Percentiles rank a stretch among this genome's conserved stretches.
These are phyloP conservation scores for Colletotrichum plurivorum DNA, from an alignment of 2,329 filamentous ascomycete genomes.

Conservation along the genomic window DNA sequence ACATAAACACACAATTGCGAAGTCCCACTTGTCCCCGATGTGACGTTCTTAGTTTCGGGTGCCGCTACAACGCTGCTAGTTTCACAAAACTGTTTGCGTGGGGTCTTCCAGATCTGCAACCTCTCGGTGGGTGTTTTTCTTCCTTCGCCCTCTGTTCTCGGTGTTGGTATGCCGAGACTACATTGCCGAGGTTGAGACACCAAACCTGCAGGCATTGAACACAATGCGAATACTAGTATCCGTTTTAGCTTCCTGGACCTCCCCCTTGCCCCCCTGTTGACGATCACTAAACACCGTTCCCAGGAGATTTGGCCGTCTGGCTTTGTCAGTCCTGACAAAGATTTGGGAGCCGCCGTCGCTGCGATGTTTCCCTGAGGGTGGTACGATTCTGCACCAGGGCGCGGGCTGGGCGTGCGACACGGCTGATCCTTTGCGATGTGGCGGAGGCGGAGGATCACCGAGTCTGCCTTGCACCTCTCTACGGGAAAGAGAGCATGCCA, in stretches of 20 bases:
- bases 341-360: background rate
- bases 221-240: no score
- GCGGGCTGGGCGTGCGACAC: background rate
- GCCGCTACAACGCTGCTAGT: conserved; percentile 7
- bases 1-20: background rate
- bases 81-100: conserved; percentile 18
- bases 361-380: background rate
- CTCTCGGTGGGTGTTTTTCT: no score
- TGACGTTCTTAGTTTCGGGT: conserved; percentile 27
- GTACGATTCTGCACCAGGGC: conserved; percentile 1
- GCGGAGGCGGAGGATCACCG: no score
- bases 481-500: no score
- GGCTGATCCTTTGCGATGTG: conserved; percentile 1
- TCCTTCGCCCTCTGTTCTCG: background rate
- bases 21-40: conserved; percentile 15
- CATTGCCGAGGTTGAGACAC: background rate
- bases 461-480: no score
- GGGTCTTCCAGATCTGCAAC: conserved; percentile 2
- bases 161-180: conserved; percentile 12
- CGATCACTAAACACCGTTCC: background rate
- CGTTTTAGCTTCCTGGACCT: no score
- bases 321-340: conserved; percentile 1
- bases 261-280: background rate
- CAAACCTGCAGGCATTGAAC: background rate
- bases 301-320: background rate